Evolutionary conservation across 805 yeast genomes (phyloP), one percentile per base, ranked within the genome.

Genomic region (Vanderwaltozyma polyspora): DNA sequence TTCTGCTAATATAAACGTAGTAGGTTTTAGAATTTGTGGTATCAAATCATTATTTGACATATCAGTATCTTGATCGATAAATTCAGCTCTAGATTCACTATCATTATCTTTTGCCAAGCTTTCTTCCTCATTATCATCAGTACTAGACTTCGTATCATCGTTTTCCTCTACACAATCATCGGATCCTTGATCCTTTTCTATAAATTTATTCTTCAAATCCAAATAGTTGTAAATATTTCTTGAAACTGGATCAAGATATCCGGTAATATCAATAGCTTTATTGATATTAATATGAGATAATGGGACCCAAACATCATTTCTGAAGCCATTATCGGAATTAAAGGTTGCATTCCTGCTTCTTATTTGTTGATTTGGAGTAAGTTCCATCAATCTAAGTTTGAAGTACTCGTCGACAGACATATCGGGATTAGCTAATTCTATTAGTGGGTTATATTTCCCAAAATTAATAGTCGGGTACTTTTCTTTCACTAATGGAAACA

Each of bases 1-100:
- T 44, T 81, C 80, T 51, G 87, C 77, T 4, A 81, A 68, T 9
- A 75, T 44, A 1, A 72, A 68, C 29, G n/a, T 29, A 19, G 18
- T 21, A 4, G 19, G 9, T 3, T 16, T 5, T 12, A 13, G 4
- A 6, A 13, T 27, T n/a, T n/a, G n/a, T n/a, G n/a, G n/a, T n/a
- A n/a, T n/a, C n/a, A n/a, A n/a, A n/a, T n/a, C n/a, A n/a, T n/a
- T n/a, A n/a, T n/a, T n/a, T n/a, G n/a, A n/a, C n/a, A n/a, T n/a
- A n/a, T n/a, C n/a, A 9, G 23, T 4, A 11, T 18, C n/a, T 5
- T 26, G 16, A 13, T 26, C 18, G 5, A 15, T 11, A 6, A 10
- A n/a, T n/a, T n/a, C n/a, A n/a, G n/a, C n/a, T n/a, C n/a, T n/a
- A 8, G 23, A 21, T 21, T 8, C 7, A 8, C 10, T 10, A 7